Conservation (phyloP, 345 rosid genomes). For the Euphorbia lathyris region DNA sequence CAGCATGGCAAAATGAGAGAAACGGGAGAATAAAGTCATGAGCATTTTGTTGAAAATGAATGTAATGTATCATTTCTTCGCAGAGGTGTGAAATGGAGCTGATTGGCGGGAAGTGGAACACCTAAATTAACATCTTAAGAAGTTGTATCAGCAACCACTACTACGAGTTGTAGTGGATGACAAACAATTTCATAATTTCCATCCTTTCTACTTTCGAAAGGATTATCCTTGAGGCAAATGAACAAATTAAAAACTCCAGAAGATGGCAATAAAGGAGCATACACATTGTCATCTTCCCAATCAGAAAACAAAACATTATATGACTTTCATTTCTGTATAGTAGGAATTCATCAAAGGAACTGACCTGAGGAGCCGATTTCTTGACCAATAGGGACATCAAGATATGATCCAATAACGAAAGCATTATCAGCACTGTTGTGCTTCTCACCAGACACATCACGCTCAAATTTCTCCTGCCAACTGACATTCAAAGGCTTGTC, state of each 20-base stretch:
- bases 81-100: background rate
- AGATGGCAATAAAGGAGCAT: background rate
- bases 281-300: background rate
- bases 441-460: constrained; percentile 54
- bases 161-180: background rate
- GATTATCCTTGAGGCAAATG: background rate
- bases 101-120: background rate
- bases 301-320: background rate
- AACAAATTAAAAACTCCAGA: background rate
- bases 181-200: background rate
- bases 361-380: constrained; percentile 89
- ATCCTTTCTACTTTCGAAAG: background rate
- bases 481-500: constrained; percentile 62
- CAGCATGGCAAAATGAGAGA: background rate
- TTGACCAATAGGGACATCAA: constrained; percentile 93
- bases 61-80: background rate
- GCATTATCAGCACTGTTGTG: constrained; percentile 55
- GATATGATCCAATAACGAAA: constrained; percentile 78
- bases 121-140: background rate
- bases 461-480: constrained; percentile 91
- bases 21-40: background rate
- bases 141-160: background rate
- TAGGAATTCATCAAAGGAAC: constrained; percentile 17
- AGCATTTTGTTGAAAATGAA: background rate
- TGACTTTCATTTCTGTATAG: background rate